Base-by-base conservation (phyloP, 106 monocot species). In the Dendrobium chrysotoxum region DNA sequence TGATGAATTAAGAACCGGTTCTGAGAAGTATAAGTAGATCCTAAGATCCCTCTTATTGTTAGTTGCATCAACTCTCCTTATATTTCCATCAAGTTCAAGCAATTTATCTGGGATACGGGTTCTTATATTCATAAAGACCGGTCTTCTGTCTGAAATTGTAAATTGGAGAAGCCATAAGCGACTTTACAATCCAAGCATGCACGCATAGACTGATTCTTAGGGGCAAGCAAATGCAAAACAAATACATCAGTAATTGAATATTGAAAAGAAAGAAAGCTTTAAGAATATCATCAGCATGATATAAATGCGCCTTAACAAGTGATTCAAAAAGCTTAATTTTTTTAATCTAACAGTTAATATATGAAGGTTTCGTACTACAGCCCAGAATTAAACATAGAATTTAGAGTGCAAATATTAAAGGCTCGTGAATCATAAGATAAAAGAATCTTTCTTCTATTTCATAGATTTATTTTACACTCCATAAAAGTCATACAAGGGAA, bases 1-100 rank as follows among this genome's bases (percentile, higher is more conserved):
- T 72, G 97, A 94, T 42, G 97, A 91, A 81, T 98, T 98, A 25
- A 94, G 83, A 72, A 98, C 88, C 28, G 94, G 94, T 68, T 81
- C 80, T 77, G 97, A 94, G 85, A 98, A 98, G 79, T 86, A 85
- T 75, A 98, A 77, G 83, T 91, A 92, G 71, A 94, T 66, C 75
- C 42, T 92, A 35, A 98, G 79, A 41, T 92, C 40, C 68, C 84
- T 85, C 31, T 84, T 15, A 21, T 66, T 79, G 78, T 98, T 98
- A 78, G 97, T 98, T 72, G 94, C 97, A 79, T 86, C 78, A 79
- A 86, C 91, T 78, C 85, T 87, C 83, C 97, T 92, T 39, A 75
- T 82, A 80, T 78, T 81, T 40, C 90, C 86, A 75, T 98, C 81
- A 28, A 98, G 74, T 39, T 90, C 76, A 82, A 98, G 80, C 21